A percentile compares a stretch with the other conserved stretches of the same genome.
Conservation (phyloP, 2,329 filamentous ascomycete species). For the Diaporthe sp. region DNA sequence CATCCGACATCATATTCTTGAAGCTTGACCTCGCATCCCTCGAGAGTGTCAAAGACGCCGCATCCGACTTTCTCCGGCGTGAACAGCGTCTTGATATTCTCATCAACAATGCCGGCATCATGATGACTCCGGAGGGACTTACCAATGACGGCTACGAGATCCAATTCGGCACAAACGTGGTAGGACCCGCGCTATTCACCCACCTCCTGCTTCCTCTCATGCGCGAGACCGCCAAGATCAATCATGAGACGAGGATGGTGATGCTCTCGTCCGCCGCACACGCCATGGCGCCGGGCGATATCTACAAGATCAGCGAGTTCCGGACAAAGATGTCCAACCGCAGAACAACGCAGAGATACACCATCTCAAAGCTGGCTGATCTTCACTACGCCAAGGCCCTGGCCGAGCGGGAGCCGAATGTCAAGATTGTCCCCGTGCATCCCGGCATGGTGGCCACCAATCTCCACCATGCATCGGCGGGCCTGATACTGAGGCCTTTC, state of each 20-base stretch:
- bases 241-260: not conserved
- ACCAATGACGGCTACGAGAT: conserved; percentile 9
- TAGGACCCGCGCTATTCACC: conserved; percentile 56
- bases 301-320: not conserved
- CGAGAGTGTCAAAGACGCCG: conserved; percentile 45
- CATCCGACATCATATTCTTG: conserved; percentile 39
- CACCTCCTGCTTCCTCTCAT: conserved; percentile 46
- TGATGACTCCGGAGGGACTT: not conserved
- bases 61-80: conserved; percentile 41
- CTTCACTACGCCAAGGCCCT: not conserved
- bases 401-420: not conserved
- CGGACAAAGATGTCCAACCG: not conserved
- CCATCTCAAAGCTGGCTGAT: not conserved
- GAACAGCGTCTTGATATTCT: conserved; percentile 52
- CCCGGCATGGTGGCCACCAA: not conserved
- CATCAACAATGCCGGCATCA: conserved; percentile 58
- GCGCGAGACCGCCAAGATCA: conserved; percentile 34
- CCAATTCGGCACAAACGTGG: conserved; percentile 41
- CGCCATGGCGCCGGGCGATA: not conserved
- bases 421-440: not conserved
- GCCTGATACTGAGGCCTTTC: not conserved
- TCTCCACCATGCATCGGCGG: not conserved
- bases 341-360: not conserved
- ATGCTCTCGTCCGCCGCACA: not conserved
- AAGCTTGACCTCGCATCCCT: conserved; percentile 43